Evolutionary conservation across 169 alveolate species (phyloP).

Genomic region (Plasmodium adleri): DNA sequence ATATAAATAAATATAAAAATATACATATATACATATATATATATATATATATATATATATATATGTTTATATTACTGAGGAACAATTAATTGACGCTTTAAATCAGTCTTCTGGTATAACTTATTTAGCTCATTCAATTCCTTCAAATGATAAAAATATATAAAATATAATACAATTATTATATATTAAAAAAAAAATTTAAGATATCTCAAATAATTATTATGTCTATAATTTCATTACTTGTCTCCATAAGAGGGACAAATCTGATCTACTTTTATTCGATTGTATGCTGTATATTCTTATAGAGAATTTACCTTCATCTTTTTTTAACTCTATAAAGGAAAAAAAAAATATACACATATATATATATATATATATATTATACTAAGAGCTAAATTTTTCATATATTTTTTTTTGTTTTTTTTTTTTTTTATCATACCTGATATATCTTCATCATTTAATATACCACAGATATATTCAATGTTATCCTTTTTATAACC

Average conservation of each 20-base stretch:
- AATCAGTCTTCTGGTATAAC: constrained; percentile 1
- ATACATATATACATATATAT: background rate
- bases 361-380: background rate
- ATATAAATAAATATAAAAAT: background rate
- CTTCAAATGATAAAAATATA: background rate
- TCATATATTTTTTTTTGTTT: too few relatives aligned
- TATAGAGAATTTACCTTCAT: background rate
- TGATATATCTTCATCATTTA: constrained; percentile 8
- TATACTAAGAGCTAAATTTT: background rate
- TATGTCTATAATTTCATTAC: constrained; percentile 1
- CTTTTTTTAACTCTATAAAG: background rate
- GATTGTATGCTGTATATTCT: constrained; percentile 40
- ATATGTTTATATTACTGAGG: background rate
- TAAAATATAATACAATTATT: background rate
- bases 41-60: background rate
- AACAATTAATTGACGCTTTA: constrained; percentile 1
- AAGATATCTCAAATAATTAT: background rate
- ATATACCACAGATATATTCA: constrained; percentile 27
- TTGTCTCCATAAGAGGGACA: constrained; percentile 26
- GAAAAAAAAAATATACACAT: background rate
- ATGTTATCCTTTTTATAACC: constrained; percentile 20
- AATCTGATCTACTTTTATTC: constrained; percentile 9
- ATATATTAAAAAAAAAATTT: background rate
- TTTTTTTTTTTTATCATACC: constrained; percentile 4
- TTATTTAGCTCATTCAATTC: constrained; percentile 21